Percentiles rank a stretch among this genome's conserved stretches.
phyloP scores from a whole-genome alignment of 768 basidiomycete genomes.

The Russula sp. region DNA sequence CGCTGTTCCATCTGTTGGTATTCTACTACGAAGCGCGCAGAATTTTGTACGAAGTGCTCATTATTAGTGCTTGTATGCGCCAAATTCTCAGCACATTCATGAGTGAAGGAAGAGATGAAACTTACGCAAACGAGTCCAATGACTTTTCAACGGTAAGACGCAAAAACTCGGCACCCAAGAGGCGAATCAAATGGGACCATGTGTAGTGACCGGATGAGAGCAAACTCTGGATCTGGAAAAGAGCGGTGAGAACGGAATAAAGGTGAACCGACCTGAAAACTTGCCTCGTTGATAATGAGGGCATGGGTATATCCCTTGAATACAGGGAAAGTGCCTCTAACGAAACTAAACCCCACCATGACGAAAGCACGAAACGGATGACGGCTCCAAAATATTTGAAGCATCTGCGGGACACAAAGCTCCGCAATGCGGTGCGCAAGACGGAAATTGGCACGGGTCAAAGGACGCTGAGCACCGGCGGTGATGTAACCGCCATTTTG shows the following conservation, averaged over 20 bases:
- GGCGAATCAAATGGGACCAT: slow-evolving; percentile 53
- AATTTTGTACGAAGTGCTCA: slow-evolving; percentile 64
- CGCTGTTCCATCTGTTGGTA: slow-evolving; percentile 73
- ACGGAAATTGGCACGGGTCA: slow-evolving; percentile 47
- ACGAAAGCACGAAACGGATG: slow-evolving; percentile 66
- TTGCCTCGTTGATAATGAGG: slow-evolving; percentile 75
- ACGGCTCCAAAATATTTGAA: slow-evolving; percentile 41
- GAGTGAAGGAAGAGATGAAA: slow-evolving; percentile 11
- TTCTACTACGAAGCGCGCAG: slow-evolving; percentile 68
- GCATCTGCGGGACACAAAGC: slow-evolving; percentile 48
- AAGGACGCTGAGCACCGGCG: slow-evolving; percentile 64
- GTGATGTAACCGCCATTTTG: slow-evolving; percentile 23
- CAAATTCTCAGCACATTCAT: slow-evolving; percentile 7
- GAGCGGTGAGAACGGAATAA: neutral
- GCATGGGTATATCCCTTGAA: slow-evolving; percentile 84
- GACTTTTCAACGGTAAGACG: slow-evolving; percentile 57
- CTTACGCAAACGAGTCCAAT: slow-evolving; percentile 71
- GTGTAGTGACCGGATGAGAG: slow-evolving; percentile 66
- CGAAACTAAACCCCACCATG: slow-evolving; percentile 62
- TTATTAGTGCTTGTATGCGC: slow-evolving; percentile 48
- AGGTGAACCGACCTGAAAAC: slow-evolving; percentile 21
- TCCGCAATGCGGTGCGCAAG: slow-evolving; percentile 51
- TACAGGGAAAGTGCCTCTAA: slow-evolving; percentile 72
- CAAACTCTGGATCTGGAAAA: slow-evolving; percentile 54
- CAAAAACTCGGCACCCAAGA: slow-evolving; percentile 54